Conservation (phyloP, 805 yeast species). For the Henningerozyma blattae region DNA sequence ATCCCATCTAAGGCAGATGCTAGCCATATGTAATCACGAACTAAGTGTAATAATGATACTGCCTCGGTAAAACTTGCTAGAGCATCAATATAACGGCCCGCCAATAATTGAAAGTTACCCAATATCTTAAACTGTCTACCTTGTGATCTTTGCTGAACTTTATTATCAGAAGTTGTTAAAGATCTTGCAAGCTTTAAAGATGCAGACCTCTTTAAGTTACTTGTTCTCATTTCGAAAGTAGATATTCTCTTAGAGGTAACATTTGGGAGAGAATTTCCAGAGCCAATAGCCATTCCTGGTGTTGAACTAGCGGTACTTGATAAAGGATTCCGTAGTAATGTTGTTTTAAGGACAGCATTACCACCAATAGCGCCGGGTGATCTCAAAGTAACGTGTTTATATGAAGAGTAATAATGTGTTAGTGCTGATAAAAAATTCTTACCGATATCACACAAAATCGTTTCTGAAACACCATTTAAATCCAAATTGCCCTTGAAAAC, state of each 20-base stretch:
- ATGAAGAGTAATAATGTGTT: conserved; percentile 59
- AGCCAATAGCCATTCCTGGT: conserved; percentile 1
- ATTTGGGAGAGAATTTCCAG: conserved; percentile 4
- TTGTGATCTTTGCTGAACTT: conserved; percentile 39
- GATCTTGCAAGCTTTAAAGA: conserved; percentile 24
- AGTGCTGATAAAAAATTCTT: conserved; percentile 49
- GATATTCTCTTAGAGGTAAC: conserved; percentile 11
- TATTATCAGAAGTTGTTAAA: conserved; percentile 22
- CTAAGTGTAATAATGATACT: conserved; percentile 39
- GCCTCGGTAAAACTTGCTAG: conserved; percentile 67
- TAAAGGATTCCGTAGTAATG: conserved; percentile 20
- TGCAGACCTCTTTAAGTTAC: conserved; percentile 23
- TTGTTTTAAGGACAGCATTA: conserved; percentile 29
- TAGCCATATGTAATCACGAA: conserved; percentile 76
- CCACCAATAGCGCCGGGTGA: conserved; percentile 64
- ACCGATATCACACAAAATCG: conserved; percentile 64
- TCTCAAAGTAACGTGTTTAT: conserved; percentile 66
- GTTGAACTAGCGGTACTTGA: neutral
- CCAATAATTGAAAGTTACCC: conserved; percentile 66
- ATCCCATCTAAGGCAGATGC: conserved; percentile 81
- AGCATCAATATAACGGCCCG: conserved; percentile 71
- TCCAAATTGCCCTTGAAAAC: conserved; percentile 5
- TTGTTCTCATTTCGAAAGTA: conserved; percentile 24
- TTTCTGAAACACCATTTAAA: conserved; percentile 31
- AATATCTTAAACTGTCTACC: conserved; percentile 63